Conservation (phyloP, 2,329 filamentous ascomycete genomes). For the Diplocarpon mali region DNA sequence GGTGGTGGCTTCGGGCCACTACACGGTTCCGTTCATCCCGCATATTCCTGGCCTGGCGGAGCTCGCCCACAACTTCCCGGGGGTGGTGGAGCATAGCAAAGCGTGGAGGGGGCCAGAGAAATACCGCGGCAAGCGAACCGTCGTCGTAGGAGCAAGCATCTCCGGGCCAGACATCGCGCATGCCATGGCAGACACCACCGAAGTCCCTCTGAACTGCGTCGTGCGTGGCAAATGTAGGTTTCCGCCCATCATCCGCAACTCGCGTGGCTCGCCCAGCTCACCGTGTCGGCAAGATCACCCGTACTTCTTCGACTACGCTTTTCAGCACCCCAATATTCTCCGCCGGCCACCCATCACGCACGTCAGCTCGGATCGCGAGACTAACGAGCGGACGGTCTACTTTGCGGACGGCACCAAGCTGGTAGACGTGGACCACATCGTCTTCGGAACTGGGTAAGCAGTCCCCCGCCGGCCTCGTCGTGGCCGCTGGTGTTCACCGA, state of each 20-base stretch:
- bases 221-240: conserved; percentile 34
- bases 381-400: conserved; percentile 34
- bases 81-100: conserved; percentile 56
- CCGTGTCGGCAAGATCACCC: not conserved
- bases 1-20: conserved; percentile 57
- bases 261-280: no score
- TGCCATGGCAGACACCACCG: conserved; percentile 36
- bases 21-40: conserved; percentile 53
- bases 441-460: conserved; percentile 49
- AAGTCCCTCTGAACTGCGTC: conserved; percentile 40
- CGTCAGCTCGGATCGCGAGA: conserved; percentile 27
- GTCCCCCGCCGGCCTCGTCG: not conserved
- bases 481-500: not conserved
- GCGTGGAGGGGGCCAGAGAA: conserved; percentile 53
- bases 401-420: conserved; percentile 45
- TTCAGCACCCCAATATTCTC: conserved; percentile 44
- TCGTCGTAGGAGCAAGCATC: conserved; percentile 53
- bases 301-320: conserved; percentile 39
- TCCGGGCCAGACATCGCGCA: conserved; percentile 52
- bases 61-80: conserved; percentile 45
- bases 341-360: conserved; percentile 37
- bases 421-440: conserved; percentile 45
- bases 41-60: conserved; percentile 44
- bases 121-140: conserved; percentile 42
- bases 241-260: no score